Percentiles rank a stretch among this genome's conserved stretches.
Evolutionary conservation across 805 yeast genomes (phyloP).

Genomic region (Hanseniaspora lindneri): DNA sequence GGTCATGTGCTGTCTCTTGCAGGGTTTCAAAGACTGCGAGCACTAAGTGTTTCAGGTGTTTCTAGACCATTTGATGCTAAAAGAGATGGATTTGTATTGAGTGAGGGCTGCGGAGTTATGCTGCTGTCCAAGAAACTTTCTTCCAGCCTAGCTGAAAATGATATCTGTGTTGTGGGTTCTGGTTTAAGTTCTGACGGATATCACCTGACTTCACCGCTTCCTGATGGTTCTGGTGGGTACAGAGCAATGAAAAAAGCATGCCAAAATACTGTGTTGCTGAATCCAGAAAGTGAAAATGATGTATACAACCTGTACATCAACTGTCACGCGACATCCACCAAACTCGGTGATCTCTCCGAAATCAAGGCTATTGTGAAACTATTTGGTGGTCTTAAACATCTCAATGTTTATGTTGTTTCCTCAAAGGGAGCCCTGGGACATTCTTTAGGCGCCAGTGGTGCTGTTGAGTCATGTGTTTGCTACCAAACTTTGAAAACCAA

Average conservation of each 20-base stretch:
- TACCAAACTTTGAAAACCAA: constrained; percentile 48
- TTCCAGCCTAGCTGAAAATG: neutral
- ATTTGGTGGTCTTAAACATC: constrained; percentile 27
- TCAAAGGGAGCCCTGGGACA: constrained; percentile 93
- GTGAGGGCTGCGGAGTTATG: constrained; percentile 85
- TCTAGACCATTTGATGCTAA: constrained; percentile 77
- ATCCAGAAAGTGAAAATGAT: constrained; percentile 33
- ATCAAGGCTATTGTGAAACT: constrained; percentile 54
- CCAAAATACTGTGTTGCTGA: neutral
- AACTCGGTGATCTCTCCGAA: constrained; percentile 82
- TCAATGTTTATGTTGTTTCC: constrained; percentile 49
- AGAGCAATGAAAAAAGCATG: constrained; percentile 69
- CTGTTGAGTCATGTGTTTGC: constrained; percentile 80
- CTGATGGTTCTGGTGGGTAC: constrained; percentile 71
- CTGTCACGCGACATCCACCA: constrained; percentile 95
- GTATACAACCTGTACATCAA: constrained; percentile 36
- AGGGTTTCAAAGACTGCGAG: constrained; percentile 83
- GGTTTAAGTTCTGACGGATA: constrained; percentile 86
- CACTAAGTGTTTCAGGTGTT: constrained; percentile 55
- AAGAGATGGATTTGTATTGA: constrained; percentile 78
- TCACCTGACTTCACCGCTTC: constrained; percentile 86
- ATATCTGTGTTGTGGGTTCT: constrained; percentile 69
- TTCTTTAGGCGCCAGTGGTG: constrained; percentile 89
- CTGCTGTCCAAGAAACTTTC: constrained; percentile 48
- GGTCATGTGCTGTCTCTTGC: constrained; percentile 77